Percentiles rank a stretch among this genome's conserved stretches.
These are phyloP conservation scores for Articulospora tetracladia DNA, from an alignment of 495 filamentous ascomycete genomes.

Conservation along the genomic window DNA sequence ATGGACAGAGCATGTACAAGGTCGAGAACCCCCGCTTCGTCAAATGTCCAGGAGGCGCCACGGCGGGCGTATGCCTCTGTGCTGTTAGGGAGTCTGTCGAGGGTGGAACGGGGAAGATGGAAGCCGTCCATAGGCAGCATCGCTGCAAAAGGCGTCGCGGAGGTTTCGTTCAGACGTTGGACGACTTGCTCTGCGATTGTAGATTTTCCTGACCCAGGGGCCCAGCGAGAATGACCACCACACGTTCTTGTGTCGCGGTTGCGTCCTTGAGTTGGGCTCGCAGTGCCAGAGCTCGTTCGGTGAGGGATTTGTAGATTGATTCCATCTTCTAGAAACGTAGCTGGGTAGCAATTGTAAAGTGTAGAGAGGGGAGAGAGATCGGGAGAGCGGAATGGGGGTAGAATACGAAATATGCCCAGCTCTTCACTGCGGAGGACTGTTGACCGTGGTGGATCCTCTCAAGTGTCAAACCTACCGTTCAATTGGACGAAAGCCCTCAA, in stretches of 20 bases:
- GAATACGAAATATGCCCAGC: not conserved
- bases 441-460: not conserved
- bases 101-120: constrained; percentile 32
- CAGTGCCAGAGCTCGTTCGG: constrained; percentile 6
- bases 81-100: constrained; percentile 35
- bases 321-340: constrained; percentile 12
- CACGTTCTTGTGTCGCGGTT: constrained; percentile 3
- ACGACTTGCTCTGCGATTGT: constrained; percentile 28
- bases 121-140: constrained; percentile 42
- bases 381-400: not conserved
- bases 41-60: constrained; percentile 41
- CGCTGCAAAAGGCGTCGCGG: constrained; percentile 19
- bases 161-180: constrained; percentile 27
- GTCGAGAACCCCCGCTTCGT: constrained; percentile 28
- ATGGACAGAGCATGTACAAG: constrained; percentile 28
- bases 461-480: not conserved
- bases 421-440: not conserved
- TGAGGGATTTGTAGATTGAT: constrained; percentile 19
- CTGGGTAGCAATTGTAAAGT: not conserved
- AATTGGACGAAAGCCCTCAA: not conserved
- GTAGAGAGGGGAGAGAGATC: not conserved
- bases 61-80: constrained; percentile 36
- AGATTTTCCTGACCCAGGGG: constrained; percentile 42
- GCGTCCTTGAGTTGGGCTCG: not conserved
- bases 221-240: constrained; percentile 29